These are phyloP conservation scores for Penicillium macrosclerotiorum DNA, from an alignment of 495 filamentous ascomycete species.

Conservation along the genomic window DNA sequence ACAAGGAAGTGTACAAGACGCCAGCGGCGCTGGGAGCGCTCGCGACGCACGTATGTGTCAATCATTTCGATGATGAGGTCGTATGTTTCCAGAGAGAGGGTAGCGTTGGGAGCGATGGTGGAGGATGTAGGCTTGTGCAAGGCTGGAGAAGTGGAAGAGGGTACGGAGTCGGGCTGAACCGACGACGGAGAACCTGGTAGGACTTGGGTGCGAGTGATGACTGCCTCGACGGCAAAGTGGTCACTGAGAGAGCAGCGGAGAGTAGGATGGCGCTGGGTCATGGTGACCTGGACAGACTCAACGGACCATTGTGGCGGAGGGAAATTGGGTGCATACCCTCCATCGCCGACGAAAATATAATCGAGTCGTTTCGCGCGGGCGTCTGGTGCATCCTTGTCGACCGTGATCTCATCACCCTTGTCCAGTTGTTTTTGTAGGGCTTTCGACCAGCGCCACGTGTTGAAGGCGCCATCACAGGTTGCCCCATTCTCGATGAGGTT, in stretches of 20 bases:
- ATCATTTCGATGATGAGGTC: conserved; percentile 70
- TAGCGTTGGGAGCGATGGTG: conserved; percentile 23
- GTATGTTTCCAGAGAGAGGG: conserved; percentile 57
- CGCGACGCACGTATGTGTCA: conserved; percentile 61
- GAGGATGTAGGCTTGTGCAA: conserved; percentile 19
- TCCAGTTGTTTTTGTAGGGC: conserved; percentile 55
- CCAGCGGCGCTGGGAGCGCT: conserved; percentile 64
- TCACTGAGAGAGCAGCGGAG: conserved; percentile 84
- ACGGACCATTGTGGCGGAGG: conserved; percentile 59
- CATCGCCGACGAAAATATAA: conserved; percentile 78
- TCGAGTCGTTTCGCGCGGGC: conserved; percentile 82
- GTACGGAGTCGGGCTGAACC: background rate
- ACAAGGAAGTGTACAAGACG: conserved; percentile 69
- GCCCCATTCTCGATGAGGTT: conserved; percentile 80
- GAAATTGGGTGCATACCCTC: conserved; percentile 31
- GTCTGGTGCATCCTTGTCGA: conserved; percentile 62
- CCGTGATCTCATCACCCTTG: conserved; percentile 53
- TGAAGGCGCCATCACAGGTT: conserved; percentile 80
- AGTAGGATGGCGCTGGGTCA: conserved; percentile 79
- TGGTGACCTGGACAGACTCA: conserved; percentile 65
- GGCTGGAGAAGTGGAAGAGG: conserved; percentile 6
- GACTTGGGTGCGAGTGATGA: conserved; percentile 31
- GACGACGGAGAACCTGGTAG: background rate
- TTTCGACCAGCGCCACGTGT: conserved; percentile 92
- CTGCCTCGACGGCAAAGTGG: conserved; percentile 74